Evolutionary conservation across 768 basidiomycete species (phyloP).

Genomic region (Kwoniella botswanensis): DNA sequence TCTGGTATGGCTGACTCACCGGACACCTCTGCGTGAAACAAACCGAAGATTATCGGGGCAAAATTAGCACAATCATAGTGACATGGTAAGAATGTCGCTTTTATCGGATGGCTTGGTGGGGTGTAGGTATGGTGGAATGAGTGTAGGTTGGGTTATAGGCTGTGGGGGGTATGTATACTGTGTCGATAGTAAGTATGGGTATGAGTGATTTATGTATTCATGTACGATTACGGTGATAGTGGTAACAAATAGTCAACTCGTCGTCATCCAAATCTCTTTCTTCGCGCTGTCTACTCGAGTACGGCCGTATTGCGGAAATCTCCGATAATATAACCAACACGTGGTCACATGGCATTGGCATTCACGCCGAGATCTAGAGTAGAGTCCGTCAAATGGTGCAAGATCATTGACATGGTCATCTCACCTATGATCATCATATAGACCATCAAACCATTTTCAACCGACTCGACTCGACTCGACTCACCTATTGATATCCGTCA

Average conservation of each 20-base stretch:
- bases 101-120: slow-evolving; percentile 4
- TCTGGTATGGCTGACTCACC: slow-evolving; percentile 16
- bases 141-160: background rate
- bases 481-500: too few species aligned
- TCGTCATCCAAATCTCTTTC: slow-evolving; percentile 8
- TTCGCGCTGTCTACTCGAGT: background rate
- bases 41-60: slow-evolving; percentile 23
- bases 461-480: background rate
- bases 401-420: background rate
- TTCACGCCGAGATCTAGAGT: background rate
- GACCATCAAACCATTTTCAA: background rate
- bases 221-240: background rate
- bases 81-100: slow-evolving; percentile 17
- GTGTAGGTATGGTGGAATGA: background rate
- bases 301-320: background rate
- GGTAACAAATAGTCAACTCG: background rate
- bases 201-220: background rate
- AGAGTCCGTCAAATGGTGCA: background rate
- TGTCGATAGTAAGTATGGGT: background rate
- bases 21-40: slow-evolving; percentile 29
- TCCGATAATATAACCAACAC: background rate
- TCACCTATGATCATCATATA: background rate
- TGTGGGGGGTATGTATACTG: background rate
- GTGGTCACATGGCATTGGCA: background rate
- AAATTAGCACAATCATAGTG: slow-evolving; percentile 27